Evolutionary conservation across 148 eudicot genomes (phyloP).

Genomic region (Heliosperma pusillum): DNA sequence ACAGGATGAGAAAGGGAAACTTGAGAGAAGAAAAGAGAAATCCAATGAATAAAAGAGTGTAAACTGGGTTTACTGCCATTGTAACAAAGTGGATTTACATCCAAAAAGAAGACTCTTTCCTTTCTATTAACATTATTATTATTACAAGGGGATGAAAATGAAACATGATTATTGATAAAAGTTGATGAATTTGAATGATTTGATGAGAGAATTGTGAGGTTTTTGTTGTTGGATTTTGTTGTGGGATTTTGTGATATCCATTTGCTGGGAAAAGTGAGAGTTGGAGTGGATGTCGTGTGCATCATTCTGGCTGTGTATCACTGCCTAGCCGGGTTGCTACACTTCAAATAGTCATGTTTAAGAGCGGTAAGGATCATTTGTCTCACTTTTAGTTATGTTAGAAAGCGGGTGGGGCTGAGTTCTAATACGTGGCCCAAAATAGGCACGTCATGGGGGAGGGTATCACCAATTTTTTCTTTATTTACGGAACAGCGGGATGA

Average conservation of each 20-base stretch:
- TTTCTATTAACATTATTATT: slow-evolving; percentile 28
- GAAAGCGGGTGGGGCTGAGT: too few species aligned
- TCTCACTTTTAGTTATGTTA: too few species aligned
- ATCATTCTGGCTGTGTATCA: slow-evolving; percentile 2
- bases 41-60: slow-evolving; percentile 66
- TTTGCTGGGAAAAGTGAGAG: slow-evolving; percentile 6
- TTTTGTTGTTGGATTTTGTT: neutral
- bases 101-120: slow-evolving; percentile 80
- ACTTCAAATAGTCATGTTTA: too few species aligned
- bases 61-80: slow-evolving; percentile 65
- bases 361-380: too few species aligned
- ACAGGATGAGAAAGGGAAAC: slow-evolving; percentile 77
- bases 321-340: too few species aligned
- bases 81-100: slow-evolving; percentile 86
- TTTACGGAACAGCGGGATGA: too few species aligned
- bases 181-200: slow-evolving; percentile 17
- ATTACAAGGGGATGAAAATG: slow-evolving; percentile 11
- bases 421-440: too few species aligned
- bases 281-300: neutral
- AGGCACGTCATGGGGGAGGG: too few species aligned
- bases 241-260: slow-evolving; percentile 8
- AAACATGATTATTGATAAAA: slow-evolving; percentile 18
- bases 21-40: slow-evolving; percentile 81
- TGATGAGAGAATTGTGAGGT: neutral
- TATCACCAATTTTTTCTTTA: too few species aligned